Evolutionary conservation across 345 rosid species (phyloP).

Genomic region (Physaria fendleri): DNA sequence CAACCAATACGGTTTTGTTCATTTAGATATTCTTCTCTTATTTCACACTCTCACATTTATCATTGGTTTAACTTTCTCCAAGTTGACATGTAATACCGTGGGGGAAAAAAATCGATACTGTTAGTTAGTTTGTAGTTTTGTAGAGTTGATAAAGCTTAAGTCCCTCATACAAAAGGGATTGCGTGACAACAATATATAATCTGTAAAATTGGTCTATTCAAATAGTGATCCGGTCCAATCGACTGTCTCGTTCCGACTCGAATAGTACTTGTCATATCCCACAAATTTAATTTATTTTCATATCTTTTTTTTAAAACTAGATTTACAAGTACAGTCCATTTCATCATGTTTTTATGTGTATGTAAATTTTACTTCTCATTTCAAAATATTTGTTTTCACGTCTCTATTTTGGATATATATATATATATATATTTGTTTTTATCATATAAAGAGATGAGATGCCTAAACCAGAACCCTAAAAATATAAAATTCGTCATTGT

Average conservation of each 20-base stretch:
- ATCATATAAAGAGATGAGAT: no score
- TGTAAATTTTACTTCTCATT: no score
- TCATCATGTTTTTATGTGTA: not conserved
- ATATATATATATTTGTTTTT: no score
- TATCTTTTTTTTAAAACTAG: not conserved
- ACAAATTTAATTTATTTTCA: not conserved
- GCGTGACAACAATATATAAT: slow-evolving; percentile 11
- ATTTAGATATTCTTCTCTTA: not conserved
- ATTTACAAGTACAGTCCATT: not conserved
- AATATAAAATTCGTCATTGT: not conserved
- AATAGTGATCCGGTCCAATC: slow-evolving; percentile 29
- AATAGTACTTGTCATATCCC: slow-evolving; percentile 6
- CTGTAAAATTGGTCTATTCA: slow-evolving; percentile 4
- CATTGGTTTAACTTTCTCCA: not conserved
- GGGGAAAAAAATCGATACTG: not conserved
- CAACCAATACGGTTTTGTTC: not conserved
- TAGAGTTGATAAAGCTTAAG: slow-evolving; percentile 7
- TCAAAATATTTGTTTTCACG: not conserved
- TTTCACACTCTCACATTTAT: not conserved
- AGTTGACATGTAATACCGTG: not conserved
- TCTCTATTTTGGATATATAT: not conserved
- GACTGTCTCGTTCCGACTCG: slow-evolving; percentile 18
- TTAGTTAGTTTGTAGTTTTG: not conserved
- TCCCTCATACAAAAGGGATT: not conserved
- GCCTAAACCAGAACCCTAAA: not conserved